Evolutionary conservation across 2,329 filamentous ascomycete species (phyloP), one percentile per base, ranked within the genome.

Genomic region (Neonectria ditissima): DNA sequence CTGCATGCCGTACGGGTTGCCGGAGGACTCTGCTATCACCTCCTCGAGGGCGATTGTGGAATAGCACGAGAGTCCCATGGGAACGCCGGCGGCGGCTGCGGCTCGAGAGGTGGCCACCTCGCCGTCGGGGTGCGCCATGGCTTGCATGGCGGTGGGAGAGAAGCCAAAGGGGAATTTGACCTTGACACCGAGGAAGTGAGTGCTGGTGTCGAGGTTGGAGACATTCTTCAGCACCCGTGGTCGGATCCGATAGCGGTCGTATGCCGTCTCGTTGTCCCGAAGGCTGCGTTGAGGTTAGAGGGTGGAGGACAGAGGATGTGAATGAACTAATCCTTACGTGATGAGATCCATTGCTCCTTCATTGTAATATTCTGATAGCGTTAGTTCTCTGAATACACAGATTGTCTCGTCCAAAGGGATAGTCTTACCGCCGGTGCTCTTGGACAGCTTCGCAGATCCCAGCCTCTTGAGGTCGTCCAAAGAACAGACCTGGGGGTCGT

Each of bases 1-100:
- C 45, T 66, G 64, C 53, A 66, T 64, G n/a, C 51, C 53, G n/a
- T 66, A 66, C 0, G 64, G 64, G 51, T 66, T 66, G 0, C 57
- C 61, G 30, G 57, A 57, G 7, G 18, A 54, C 3, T 62, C 53
- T 2, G 64, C 51, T 55, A 66, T 77, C 45, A 67, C 65, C 13
- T 67, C 39, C 20, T 67, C 65, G 1, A 67, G 45, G 7, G 55
- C 22, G 32, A 59, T 61, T 9, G 65, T 67, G 3, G 65, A 61
- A 28, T 67, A 65, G 28, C 47, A 52, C n/a, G 62, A 65, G 8
- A 67, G 55, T 10, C 56, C 58, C 65, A 65, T 65, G 9, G 57
- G 44, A 3, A 65, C 57, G 5, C 65, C 65, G 1, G 47, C 30
- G 8, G 56, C 57, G 16, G 62, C 62, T 1, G 65, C 59, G 10